phyloP scores from a whole-genome alignment of 2,329 filamentous ascomycete species.

The Apiospora hydei region DNA sequence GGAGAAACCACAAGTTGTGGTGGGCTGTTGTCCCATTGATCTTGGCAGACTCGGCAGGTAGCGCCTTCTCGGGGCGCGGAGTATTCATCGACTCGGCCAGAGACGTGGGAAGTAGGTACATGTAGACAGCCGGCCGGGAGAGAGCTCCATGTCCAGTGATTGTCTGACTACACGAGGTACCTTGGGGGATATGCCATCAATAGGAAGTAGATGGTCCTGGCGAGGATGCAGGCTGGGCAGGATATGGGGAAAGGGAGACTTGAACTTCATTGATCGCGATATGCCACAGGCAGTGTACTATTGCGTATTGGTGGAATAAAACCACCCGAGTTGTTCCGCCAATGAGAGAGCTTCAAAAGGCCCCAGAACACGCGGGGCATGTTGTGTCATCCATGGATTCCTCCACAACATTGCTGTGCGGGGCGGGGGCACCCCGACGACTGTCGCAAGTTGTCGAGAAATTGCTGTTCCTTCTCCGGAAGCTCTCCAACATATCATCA shows the following conservation, averaged over 20 bases:
- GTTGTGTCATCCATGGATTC: background rate
- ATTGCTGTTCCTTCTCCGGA: background rate
- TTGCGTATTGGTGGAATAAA: slow-evolving; percentile 16
- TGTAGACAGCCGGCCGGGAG: background rate
- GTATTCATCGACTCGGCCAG: background rate
- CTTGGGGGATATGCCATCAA: background rate
- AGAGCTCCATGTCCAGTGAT: background rate
- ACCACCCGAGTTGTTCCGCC: slow-evolving; percentile 20
- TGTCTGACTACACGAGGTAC: background rate
- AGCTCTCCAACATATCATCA: background rate
- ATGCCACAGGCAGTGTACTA: background rate
- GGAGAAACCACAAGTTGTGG: background rate
- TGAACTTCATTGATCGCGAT: background rate
- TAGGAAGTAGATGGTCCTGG: background rate
- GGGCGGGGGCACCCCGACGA: slow-evolving; percentile 10
- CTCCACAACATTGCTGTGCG: background rate
- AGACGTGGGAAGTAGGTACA: background rate
- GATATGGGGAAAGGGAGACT: background rate
- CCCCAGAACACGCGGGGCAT: slow-evolving; percentile 18
- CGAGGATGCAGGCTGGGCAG: background rate
- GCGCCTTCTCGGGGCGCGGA: background rate
- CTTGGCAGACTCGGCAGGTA: background rate
- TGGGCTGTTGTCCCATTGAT: background rate
- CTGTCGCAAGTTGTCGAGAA: background rate
- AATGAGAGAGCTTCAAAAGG: slow-evolving; percentile 8